phyloP scores from a whole-genome alignment of 208 protist species.

The Crithidia mellificae region DNA sequence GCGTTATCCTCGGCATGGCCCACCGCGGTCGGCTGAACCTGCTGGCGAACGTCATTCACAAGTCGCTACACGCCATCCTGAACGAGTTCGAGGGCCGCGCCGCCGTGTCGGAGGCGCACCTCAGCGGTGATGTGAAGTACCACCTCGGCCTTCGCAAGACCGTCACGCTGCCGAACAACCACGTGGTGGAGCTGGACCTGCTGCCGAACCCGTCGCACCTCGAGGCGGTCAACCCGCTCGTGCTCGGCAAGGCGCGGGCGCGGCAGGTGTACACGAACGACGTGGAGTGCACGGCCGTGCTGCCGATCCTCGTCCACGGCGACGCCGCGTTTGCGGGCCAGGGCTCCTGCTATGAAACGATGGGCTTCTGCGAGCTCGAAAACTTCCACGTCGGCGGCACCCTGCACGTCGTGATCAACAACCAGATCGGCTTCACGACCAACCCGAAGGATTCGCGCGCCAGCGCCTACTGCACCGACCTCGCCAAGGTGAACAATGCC shows the following conservation, averaged over 20 bases:
- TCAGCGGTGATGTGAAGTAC: conserved; percentile 97
- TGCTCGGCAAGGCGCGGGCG: conserved; percentile 96
- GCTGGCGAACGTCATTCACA: conserved; percentile 95
- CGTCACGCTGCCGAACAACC: conserved; percentile 66
- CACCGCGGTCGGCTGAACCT: conserved; percentile 98
- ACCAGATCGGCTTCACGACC: conserved; percentile 98
- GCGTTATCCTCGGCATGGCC: conserved; percentile 97
- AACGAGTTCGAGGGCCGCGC: conserved; percentile 89
- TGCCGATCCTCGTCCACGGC: conserved; percentile 96
- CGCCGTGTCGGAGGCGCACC: conserved; percentile 37
- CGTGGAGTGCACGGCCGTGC: conserved; percentile 57
- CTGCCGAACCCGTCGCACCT: conserved; percentile 98
- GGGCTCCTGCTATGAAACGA: conserved; percentile 97
- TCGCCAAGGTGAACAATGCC: conserved; percentile 94
- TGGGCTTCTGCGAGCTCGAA: conserved; percentile 93
- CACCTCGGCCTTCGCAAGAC: conserved; percentile 93
- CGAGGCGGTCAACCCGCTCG: conserved; percentile 98
- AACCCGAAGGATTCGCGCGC: conserved; percentile 91
- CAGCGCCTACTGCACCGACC: conserved; percentile 96
- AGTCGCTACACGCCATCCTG: conserved; percentile 89
- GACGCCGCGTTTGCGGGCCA: conserved; percentile 97
- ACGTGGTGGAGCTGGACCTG: conserved; percentile 94
- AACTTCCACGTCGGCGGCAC: conserved; percentile 97
- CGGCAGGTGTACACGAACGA: conserved; percentile 91
- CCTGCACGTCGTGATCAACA: conserved; percentile 99